A percentile compares a stretch with the other conserved stretches of the same genome.
phyloP scores from a whole-genome alignment of 495 filamentous ascomycete genomes.

The Xeromyces bisporus region DNA sequence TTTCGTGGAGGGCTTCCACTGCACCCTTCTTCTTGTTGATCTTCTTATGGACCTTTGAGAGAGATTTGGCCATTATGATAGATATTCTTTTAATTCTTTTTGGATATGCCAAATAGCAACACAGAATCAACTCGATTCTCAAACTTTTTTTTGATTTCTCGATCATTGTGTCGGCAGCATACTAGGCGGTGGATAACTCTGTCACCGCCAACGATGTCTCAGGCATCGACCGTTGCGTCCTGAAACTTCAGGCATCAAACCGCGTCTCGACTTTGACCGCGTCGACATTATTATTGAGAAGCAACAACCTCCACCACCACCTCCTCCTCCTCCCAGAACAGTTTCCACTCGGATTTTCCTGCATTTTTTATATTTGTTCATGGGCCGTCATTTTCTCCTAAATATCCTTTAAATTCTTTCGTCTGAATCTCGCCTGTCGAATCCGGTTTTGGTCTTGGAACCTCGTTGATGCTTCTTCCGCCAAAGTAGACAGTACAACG shows the following conservation, averaged over 20 bases:
- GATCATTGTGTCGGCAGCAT: constrained; percentile 13
- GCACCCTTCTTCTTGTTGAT: constrained; percentile 57
- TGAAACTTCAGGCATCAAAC: not conserved
- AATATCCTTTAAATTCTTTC: not conserved
- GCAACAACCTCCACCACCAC: too few species aligned
- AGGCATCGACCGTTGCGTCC: not conserved
- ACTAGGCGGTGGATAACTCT: constrained; percentile 8
- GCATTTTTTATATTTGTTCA: too few species aligned
- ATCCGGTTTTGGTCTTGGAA: not conserved
- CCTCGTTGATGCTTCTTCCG: not conserved
- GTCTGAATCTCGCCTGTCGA: not conserved
- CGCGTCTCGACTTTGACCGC: not conserved
- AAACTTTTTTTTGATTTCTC: constrained; percentile 5
- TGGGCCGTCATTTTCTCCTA: too few species aligned
- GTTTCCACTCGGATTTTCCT: too few species aligned
- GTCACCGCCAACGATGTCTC: constrained; percentile 7
- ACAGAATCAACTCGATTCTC: not conserved
- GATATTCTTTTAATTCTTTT: constrained; percentile 1
- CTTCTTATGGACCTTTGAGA: constrained; percentile 69
- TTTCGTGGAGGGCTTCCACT: constrained; percentile 57
- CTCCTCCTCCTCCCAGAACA: too few species aligned
- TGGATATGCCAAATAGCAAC: not conserved
- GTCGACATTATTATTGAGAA: too few species aligned
- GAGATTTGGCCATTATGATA: constrained; percentile 53
- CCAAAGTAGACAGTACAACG: constrained; percentile 15